A percentile compares a stretch with the other conserved stretches of the same genome.
Conservation (phyloP, 208 protist species). For the Acanthamoeba culbertsoni region DNA sequence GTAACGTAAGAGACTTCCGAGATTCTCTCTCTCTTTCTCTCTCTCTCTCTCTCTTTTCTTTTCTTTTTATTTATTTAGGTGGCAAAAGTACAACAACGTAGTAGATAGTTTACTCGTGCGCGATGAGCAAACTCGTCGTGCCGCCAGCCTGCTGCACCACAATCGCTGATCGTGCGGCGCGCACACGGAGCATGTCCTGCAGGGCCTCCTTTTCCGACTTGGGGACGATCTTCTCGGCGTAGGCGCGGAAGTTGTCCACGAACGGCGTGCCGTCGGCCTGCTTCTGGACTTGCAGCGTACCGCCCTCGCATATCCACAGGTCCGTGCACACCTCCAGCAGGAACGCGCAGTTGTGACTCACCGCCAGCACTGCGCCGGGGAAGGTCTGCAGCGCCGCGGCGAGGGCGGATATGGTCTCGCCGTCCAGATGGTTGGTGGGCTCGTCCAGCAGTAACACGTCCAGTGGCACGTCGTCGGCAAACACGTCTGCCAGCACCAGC, state of each 20-base stretch:
- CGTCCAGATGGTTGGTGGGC: conserved; percentile 97
- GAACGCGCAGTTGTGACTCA: conserved; percentile 72
- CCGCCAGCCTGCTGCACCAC: conserved; percentile 46
- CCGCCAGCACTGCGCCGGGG: conserved; percentile 66
- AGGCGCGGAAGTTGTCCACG: conserved; percentile 56
- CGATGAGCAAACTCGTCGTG: neutral
- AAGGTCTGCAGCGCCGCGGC: conserved; percentile 56
- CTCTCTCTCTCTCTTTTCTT: too few species aligned
- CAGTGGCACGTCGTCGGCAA: conserved; percentile 84
- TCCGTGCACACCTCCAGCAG: conserved; percentile 63
- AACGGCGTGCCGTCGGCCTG: conserved; percentile 45
- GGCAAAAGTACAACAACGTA: too few species aligned
- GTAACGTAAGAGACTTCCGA: too few species aligned
- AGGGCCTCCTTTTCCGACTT: conserved; percentile 42
- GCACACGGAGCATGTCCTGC: conserved; percentile 65
- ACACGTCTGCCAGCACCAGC: conserved; percentile 65
- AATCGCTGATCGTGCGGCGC: conserved; percentile 49
- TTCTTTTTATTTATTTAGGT: too few species aligned
- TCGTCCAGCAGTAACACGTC: conserved; percentile 95
- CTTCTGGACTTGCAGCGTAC: conserved; percentile 31
- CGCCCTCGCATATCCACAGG: conserved; percentile 66
- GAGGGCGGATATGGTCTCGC: conserved; percentile 72
- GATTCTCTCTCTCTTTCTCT: too few species aligned
- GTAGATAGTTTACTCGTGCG: too few species aligned
- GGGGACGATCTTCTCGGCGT: conserved; percentile 52